Evolutionary conservation across 371 early-diverging fungal genomes (phyloP), one percentile per base, ranked within the genome.

Genomic region (Mucor lusitanicus): DNA sequence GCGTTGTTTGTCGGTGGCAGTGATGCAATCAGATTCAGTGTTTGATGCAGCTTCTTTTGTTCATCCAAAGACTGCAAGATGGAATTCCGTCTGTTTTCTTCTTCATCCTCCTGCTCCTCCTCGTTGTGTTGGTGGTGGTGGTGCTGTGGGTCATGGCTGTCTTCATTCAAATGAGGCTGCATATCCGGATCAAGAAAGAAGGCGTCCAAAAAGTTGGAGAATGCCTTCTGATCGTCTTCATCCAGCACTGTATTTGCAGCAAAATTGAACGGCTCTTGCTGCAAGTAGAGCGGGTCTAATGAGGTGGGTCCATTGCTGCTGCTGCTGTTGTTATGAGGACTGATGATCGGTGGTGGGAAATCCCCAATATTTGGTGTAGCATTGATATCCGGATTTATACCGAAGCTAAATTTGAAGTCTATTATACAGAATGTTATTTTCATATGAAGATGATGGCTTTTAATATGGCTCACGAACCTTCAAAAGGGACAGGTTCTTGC

Each of bases 181-280:
- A 19, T 48, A 46, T 82, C 77, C 37, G 68, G 71, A 28, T 83
- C 84, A 64, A 77, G 63, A 54, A 76, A 77, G 59, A 84, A 75
- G 2, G 78, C 67, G 66, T 84, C 84, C 40, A 84, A 54, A 44
- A 84, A 84, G 17, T 70, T 70, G n/a, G 78, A 74, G 61, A 84
- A 81, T 1, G 73, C 65, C 23, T 67, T 72, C 59, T 81, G 81
- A 50, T 84, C 84, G 59, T 78, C 72, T 67, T 84, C 84, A 53
- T 81, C 72, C 27, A 84, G 56, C 5, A 81, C 68, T 39, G 59
- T 44, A 44, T 65, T 61, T 37, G 58, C 25, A 9, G 17, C 12
- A 39, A 70, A 66, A 21, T 48, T 50, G 17, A 59, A 64, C 23
- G 66, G 64, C 7, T 71, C 68, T 39, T 71, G 67, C 23, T 48